phyloP scores from a whole-genome alignment of 306 rosid genomes.

The Rubus idaeus region DNA sequence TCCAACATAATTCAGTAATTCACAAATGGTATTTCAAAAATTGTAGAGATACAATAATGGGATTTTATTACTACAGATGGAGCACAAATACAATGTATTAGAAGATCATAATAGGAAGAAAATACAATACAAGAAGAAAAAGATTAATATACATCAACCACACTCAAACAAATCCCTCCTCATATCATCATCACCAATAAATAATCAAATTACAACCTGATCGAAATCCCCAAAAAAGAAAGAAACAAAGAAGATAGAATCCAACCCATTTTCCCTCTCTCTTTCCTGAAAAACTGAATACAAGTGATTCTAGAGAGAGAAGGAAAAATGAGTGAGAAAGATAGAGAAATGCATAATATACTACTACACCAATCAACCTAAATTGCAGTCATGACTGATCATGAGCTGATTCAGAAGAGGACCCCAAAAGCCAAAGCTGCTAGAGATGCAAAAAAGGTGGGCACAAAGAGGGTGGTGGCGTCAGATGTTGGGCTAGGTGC shows the following conservation, averaged over 20 bases:
- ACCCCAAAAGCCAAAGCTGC: conserved; percentile 40
- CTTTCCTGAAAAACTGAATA: conserved; percentile 10
- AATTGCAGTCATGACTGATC: not conserved
- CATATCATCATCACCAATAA: conserved; percentile 10
- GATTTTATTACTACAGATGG: conserved; percentile 29
- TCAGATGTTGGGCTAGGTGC: conserved; percentile 51
- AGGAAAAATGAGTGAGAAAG: conserved; percentile 8
- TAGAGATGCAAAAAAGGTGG: conserved; percentile 41
- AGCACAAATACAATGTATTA: conserved; percentile 28
- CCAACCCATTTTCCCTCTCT: conserved; percentile 15
- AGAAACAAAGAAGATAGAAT: not conserved
- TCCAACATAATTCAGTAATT: not conserved
- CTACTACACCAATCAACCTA: conserved; percentile 3
- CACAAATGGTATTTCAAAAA: not conserved
- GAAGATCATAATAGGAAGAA: conserved; percentile 8
- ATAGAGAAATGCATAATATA: not conserved
- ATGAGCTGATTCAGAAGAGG: conserved; percentile 24
- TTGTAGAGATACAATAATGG: conserved; percentile 13
- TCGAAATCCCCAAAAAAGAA: conserved; percentile 12
- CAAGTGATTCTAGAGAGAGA: conserved; percentile 8
- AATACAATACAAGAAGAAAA: conserved; percentile 16
- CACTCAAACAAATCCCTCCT: conserved; percentile 19
- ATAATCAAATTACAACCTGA: conserved; percentile 21
- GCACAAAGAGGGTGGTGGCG: conserved; percentile 32
- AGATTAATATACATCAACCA: conserved; percentile 24